A percentile compares a stretch with the other conserved stretches of the same genome.
Conservation (phyloP, 495 filamentous ascomycete species). For the Cairneyella variabilis region DNA sequence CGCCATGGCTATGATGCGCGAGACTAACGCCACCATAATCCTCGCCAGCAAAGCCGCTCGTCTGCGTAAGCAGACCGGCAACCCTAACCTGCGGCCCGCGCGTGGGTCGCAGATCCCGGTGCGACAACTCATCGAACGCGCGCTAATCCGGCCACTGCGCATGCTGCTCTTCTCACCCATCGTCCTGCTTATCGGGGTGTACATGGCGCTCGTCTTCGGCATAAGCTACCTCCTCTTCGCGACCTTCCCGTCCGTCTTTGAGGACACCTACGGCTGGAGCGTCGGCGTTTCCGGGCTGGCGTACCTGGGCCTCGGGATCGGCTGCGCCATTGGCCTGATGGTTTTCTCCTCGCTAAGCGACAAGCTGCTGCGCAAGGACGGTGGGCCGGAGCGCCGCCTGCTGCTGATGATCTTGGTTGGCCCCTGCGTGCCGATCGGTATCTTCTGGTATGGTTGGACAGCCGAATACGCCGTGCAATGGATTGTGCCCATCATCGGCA, state of each 20-base stretch:
- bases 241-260: slow-evolving; percentile 61
- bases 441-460: slow-evolving; percentile 73
- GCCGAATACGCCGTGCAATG: slow-evolving; percentile 60
- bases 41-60: slow-evolving; percentile 67
- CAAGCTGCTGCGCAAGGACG: slow-evolving; percentile 16
- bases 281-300: slow-evolving; percentile 61
- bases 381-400: slow-evolving; percentile 60
- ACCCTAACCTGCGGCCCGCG: slow-evolving; percentile 53
- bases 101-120: slow-evolving; percentile 42
- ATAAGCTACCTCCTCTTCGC: slow-evolving; percentile 68
- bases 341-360: slow-evolving; percentile 8
- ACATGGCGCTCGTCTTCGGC: slow-evolving; percentile 60
- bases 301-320: slow-evolving; percentile 63
- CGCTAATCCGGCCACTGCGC: slow-evolving; percentile 53
- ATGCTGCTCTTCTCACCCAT: slow-evolving; percentile 58
- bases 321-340: slow-evolving; percentile 42
- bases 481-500: slow-evolving; percentile 72
- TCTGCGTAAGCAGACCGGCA: slow-evolving; percentile 70
- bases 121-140: slow-evolving; percentile 43
- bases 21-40: slow-evolving; percentile 75
- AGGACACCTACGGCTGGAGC: slow-evolving; percentile 54
- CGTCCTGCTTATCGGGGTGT: slow-evolving; percentile 51
- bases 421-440: slow-evolving; percentile 55
- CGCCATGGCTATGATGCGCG: no score
- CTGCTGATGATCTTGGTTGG: slow-evolving; percentile 60